Percentiles rank a stretch among this genome's conserved stretches.
Conservation (phyloP, 2,329 filamentous ascomycete species). For the Juglanconis juglandina region DNA sequence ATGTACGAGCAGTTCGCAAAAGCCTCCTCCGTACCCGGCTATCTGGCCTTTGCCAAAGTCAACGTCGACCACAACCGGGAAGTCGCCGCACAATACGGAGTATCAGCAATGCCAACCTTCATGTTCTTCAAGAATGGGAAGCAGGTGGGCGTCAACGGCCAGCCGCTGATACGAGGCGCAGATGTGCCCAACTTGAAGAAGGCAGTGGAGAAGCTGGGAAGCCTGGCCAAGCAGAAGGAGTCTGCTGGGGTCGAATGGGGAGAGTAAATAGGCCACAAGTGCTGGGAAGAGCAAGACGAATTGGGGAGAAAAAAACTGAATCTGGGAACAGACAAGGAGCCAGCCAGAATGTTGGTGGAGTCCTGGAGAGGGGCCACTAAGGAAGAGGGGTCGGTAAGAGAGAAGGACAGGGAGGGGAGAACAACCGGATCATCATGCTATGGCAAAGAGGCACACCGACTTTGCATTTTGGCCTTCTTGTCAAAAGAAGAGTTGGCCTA, state of each 20-base stretch:
- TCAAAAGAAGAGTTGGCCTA: no score
- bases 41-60: constrained; percentile 55
- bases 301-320: neutral
- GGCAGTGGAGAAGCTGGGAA: constrained; percentile 35
- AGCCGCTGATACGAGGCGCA: constrained; percentile 35
- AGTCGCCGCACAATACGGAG: constrained; percentile 45
- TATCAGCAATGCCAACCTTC: constrained; percentile 58
- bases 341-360: no score
- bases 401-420: no score
- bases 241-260: constrained; percentile 15
- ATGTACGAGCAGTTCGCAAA: constrained; percentile 48
- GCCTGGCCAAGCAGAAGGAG: constrained; percentile 33
- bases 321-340: no score
- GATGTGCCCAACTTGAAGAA: constrained; percentile 28
- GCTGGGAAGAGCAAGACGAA: neutral
- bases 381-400: no score
- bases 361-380: no score
- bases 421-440: no score
- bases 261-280: neutral
- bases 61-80: constrained; percentile 54
- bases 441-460: no score
- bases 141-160: constrained; percentile 38
- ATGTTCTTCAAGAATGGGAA: constrained; percentile 56
- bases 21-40: constrained; percentile 35
- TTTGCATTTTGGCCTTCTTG: no score